Percentiles rank a stretch among this genome's conserved stretches.
Conservation (phyloP, 345 rosid species). For the Orychophragmus violaceus region DNA sequence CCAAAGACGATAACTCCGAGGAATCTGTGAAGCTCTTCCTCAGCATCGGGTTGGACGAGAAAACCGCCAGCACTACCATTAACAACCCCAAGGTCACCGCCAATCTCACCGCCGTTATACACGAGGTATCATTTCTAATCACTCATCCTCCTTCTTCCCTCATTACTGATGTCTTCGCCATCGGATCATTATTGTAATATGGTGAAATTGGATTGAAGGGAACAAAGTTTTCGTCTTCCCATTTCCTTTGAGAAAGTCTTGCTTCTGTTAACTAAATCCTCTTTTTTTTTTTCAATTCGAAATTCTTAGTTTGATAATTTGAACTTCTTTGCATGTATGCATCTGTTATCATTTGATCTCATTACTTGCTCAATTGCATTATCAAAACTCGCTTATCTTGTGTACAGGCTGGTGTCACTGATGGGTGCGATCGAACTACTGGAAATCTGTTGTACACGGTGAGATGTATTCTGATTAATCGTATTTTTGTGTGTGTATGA, state of each 20-base stretch:
- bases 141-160: background rate
- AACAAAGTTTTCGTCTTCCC: background rate
- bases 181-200: background rate
- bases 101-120: slow-evolving; percentile 70
- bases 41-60: slow-evolving; percentile 77
- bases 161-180: background rate
- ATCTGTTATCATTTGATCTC: background rate
- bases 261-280: background rate
- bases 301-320: background rate
- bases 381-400: background rate
- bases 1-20: slow-evolving; percentile 36
- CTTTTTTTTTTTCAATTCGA: background rate
- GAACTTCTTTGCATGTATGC: background rate
- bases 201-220: background rate
- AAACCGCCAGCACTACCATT: slow-evolving; percentile 68
- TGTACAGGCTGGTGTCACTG: slow-evolving; percentile 72
- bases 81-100: slow-evolving; percentile 80
- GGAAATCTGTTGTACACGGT: slow-evolving; percentile 91
- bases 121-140: slow-evolving; percentile 47
- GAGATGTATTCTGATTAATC: slow-evolving; percentile 6
- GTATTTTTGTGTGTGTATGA: background rate
- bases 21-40: slow-evolving; percentile 55
- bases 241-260: background rate
- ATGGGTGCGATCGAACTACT: slow-evolving; percentile 67
- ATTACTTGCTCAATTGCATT: background rate